Conservation (phyloP, 2,329 filamentous ascomycete genomes). For the Pseudocercospora fuligena region DNA sequence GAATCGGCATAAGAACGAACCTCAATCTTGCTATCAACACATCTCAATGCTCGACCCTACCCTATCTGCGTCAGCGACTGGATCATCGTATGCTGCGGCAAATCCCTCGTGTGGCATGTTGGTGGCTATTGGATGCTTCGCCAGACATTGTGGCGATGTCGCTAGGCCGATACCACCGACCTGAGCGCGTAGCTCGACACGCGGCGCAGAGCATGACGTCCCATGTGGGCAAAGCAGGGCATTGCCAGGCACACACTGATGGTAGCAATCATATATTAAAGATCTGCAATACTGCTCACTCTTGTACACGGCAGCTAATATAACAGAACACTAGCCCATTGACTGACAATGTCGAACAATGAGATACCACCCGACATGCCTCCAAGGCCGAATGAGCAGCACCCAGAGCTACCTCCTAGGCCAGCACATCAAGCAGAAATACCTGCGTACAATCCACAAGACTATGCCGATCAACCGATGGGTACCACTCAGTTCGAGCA, state of each 20-base stretch:
- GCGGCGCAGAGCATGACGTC: slow-evolving; percentile 6
- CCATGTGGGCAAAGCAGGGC: slow-evolving; percentile 1
- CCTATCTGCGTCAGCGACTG: not conserved
- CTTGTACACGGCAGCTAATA: not conserved
- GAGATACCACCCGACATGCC: slow-evolving; percentile 19
- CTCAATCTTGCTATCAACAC: not conserved
- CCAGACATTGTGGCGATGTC: not conserved
- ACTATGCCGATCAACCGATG: slow-evolving; percentile 19
- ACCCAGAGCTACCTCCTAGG: slow-evolving; percentile 6
- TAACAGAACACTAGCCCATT: not conserved
- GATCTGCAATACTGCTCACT: not conserved
- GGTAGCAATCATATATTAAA: not conserved
- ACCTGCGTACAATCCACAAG: slow-evolving; percentile 24
- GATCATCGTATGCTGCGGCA: not conserved
- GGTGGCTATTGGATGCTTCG: not conserved
- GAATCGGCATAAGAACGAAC: not conserved
- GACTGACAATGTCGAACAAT: not conserved
- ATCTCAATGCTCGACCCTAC: not conserved
- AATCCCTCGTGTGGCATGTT: not conserved
- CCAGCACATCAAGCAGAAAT: slow-evolving; percentile 9
- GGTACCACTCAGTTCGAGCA: slow-evolving; percentile 14
- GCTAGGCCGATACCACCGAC: not conserved
- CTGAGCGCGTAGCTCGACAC: not conserved
- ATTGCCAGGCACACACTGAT: not conserved
- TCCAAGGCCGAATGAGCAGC: slow-evolving; percentile 19